Evolutionary conservation across 768 basidiomycete genomes (phyloP).

Genomic region (Termitomyces titanicus): DNA sequence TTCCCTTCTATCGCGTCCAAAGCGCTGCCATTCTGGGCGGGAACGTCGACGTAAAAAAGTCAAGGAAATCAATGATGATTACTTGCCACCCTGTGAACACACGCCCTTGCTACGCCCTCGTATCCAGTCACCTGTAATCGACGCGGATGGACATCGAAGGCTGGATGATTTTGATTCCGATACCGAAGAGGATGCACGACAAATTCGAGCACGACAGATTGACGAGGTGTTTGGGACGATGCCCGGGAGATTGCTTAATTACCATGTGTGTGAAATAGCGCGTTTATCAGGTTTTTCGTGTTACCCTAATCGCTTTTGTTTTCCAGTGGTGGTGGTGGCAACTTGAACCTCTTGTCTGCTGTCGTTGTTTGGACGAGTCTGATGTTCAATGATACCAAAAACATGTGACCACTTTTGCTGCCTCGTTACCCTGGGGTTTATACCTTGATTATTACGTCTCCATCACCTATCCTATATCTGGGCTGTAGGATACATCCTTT

Average conservation of each 20-base stretch:
- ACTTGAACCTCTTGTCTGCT: conserved; percentile 59
- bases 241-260: conserved; percentile 68
- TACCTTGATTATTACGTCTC: not conserved
- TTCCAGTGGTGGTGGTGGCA: conserved; percentile 86
- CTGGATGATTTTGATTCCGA: conserved; percentile 20
- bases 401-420: not conserved
- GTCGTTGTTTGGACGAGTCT: conserved; percentile 56
- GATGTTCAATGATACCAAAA: conserved; percentile 35
- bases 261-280: conserved; percentile 48
- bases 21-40: conserved; percentile 15
- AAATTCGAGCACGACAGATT: conserved; percentile 46
- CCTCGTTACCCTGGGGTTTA: not conserved
- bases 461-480: not conserved
- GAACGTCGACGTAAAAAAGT: conserved; percentile 11
- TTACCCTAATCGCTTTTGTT: not conserved
- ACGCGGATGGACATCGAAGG: conserved; percentile 1
- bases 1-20: conserved; percentile 28
- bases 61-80: conserved; percentile 4
- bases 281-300: not conserved
- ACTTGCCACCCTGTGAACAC: conserved; percentile 26
- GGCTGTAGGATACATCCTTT: not conserved
- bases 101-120: conserved; percentile 31
- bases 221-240: conserved; percentile 60
- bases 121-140: conserved; percentile 7
- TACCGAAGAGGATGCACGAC: conserved; percentile 30